phyloP scores from a whole-genome alignment of 1,284 basidiomycete genomes.

The Sanghuangporus baumii region DNA sequence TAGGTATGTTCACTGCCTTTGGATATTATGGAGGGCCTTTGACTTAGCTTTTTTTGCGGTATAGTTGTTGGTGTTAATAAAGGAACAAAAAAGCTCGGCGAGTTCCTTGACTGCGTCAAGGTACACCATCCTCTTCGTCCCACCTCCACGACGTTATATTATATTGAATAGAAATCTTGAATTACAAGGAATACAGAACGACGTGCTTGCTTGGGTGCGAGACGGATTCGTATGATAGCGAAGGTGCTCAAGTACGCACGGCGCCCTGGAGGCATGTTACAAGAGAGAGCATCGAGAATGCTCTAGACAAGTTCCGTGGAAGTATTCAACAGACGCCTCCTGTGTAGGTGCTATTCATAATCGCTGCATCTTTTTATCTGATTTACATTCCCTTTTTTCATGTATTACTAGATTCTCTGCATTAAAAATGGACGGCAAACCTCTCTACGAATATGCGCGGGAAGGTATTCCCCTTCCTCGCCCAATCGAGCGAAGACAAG shows the following conservation, averaged over 20 bases:
- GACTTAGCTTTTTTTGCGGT: neutral
- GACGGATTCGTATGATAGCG: constrained; percentile 92
- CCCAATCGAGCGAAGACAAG: constrained; percentile 85
- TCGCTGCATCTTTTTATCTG: constrained; percentile 17
- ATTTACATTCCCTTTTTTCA: neutral
- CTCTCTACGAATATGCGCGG: constrained; percentile 94
- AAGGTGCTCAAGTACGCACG: constrained; percentile 72
- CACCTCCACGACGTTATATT: neutral
- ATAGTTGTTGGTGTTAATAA: constrained; percentile 87
- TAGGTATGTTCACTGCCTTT: constrained; percentile 45
- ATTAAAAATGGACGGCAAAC: constrained; percentile 96
- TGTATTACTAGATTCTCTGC: constrained; percentile 78
- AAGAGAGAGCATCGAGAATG: constrained; percentile 64
- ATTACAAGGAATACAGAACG: constrained; percentile 78
- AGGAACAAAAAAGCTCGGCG: constrained; percentile 83
- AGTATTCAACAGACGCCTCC: constrained; percentile 88
- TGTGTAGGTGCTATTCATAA: constrained; percentile 53
- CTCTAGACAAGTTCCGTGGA: constrained; percentile 78
- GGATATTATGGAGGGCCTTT: constrained; percentile 8
- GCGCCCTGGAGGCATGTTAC: constrained; percentile 86
- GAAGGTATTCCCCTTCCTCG: constrained; percentile 86
- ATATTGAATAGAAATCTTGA: constrained; percentile 19
- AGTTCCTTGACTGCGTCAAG: constrained; percentile 91
- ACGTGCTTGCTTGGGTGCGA: constrained; percentile 91
- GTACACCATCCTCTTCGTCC: constrained; percentile 34